A percentile compares a stretch with the other conserved stretches of the same genome.
These are phyloP conservation scores for Coniferiporia weirii DNA, from an alignment of 1,284 basidiomycete species.

Conservation along the genomic window DNA sequence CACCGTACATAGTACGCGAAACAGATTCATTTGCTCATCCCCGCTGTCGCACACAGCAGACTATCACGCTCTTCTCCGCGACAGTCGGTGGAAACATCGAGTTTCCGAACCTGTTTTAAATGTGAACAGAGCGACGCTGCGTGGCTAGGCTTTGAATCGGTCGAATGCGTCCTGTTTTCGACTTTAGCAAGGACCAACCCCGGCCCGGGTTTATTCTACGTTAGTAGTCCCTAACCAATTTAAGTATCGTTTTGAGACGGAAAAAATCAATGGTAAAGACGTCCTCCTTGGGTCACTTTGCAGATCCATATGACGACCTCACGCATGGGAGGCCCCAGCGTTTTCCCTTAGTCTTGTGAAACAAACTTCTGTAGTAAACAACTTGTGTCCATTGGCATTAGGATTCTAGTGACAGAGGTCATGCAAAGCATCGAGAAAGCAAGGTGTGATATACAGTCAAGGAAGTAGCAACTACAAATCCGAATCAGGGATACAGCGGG, in stretches of 20 bases:
- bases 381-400: neutral
- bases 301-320: constrained; percentile 22
- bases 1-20: too few relatives aligned
- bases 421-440: neutral
- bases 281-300: constrained; percentile 23
- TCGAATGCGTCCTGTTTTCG: constrained; percentile 24
- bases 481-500: constrained; percentile 1
- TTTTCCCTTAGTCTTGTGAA: too few relatives aligned
- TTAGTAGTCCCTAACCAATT: neutral
- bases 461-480: neutral
- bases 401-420: neutral
- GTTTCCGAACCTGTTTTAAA: constrained; percentile 19
- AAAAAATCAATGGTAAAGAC: constrained; percentile 24
- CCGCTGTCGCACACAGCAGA: too few relatives aligned
- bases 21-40: too few relatives aligned
- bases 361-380: too few relatives aligned
- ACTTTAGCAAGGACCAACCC: constrained; percentile 12
- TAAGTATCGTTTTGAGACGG: constrained; percentile 1
- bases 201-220: neutral
- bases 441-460: neutral
- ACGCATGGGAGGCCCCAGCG: constrained; percentile 20
- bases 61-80: constrained; percentile 23
- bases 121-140: constrained; percentile 20
- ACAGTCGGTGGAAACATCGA: constrained; percentile 22
- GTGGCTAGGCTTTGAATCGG: constrained; percentile 21